Conservation (phyloP, 768 basidiomycete species). For the Suillus occidentalis region DNA sequence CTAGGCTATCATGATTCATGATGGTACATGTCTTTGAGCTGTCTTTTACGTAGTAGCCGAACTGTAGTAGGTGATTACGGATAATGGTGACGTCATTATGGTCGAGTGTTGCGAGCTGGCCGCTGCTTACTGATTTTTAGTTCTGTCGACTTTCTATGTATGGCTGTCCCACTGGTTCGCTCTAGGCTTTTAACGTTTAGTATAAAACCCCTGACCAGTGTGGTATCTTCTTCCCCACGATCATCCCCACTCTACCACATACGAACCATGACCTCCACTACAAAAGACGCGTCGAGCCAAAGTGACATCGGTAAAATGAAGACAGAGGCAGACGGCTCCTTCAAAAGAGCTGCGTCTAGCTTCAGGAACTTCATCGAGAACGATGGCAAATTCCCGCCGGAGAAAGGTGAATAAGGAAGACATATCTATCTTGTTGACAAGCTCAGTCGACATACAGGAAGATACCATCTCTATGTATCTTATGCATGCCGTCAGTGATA, state of each 20-base stretch:
- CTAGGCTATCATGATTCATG: too few species aligned
- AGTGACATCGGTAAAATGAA: slow-evolving; percentile 57
- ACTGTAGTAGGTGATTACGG: too few species aligned
- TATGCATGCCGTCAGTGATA: slow-evolving; percentile 74
- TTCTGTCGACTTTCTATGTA: slow-evolving; percentile 12
- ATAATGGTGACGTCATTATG: too few species aligned
- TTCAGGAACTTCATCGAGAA: slow-evolving; percentile 60
- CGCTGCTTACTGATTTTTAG: background rate
- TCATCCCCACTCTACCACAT: background rate
- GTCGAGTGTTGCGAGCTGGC: background rate
- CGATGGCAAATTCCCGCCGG: slow-evolving; percentile 67
- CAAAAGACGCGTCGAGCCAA: slow-evolving; percentile 35
- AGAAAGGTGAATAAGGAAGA: slow-evolving; percentile 51
- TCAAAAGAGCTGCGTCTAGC: slow-evolving; percentile 51
- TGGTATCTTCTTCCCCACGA: background rate
- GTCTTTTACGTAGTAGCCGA: too few species aligned
- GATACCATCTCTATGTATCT: slow-evolving; percentile 91
- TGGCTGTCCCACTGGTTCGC: slow-evolving; percentile 8
- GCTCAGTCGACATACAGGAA: slow-evolving; percentile 45
- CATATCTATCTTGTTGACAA: background rate
- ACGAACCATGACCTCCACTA: slow-evolving; percentile 28
- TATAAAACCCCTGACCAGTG: slow-evolving; percentile 17
- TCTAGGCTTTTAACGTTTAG: background rate
- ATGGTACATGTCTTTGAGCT: too few species aligned
- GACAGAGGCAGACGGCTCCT: slow-evolving; percentile 61